Base-by-base conservation (phyloP, 1,284 basidiomycete genomes). In the Apiotrichum brassicae region DNA sequence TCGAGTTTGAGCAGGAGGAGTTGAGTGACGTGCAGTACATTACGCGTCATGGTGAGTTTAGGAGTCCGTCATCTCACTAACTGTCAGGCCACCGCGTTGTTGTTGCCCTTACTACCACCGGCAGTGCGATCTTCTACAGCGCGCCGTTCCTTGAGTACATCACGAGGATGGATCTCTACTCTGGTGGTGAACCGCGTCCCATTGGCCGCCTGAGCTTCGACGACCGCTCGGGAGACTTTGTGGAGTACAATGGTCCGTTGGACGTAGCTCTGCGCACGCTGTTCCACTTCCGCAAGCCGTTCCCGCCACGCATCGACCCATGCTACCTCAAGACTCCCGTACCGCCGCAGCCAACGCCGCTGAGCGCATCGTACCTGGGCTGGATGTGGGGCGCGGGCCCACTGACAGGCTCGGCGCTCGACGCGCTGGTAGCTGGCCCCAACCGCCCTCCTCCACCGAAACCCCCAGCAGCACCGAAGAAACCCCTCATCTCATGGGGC, bases 41-140 rank as follows among this genome's bases (percentile, higher is more conserved):
- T 6, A 80, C 76, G 13, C 82, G 85, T 5, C 79, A 84, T 44
- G 77, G 83, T 46, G 66, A 76, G 47, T 72, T 43, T 16, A 32
- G 4, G 14, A 32, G 14, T 44, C 6, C 36, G 36, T 18, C 47
- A 32, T 23, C 6, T 18, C 3, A 33, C 38, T 22, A 40, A 30
- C 3, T n/a, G 5, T 28, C 47, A 73, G 72, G 68, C 14, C 60
- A 69, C 42, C 65, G 76, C 56, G 82, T 81, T 1, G 68, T 89
- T 18, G 80, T 85, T 14, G 81, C 79, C 14, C 78, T 84, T 55
- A 85, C 82, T 0, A 80, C 80, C 44, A 60, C 77, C 7, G 71
- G 72, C 6, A 76, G 79, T 22, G 80, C 75, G 0, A 68, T 82
- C 6, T 75, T 83, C 12, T 88, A 87, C 71, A 82, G 85, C 0